These are phyloP conservation scores for Inga laurina DNA, from an alignment of 306 rosid species.

Conservation along the genomic window DNA sequence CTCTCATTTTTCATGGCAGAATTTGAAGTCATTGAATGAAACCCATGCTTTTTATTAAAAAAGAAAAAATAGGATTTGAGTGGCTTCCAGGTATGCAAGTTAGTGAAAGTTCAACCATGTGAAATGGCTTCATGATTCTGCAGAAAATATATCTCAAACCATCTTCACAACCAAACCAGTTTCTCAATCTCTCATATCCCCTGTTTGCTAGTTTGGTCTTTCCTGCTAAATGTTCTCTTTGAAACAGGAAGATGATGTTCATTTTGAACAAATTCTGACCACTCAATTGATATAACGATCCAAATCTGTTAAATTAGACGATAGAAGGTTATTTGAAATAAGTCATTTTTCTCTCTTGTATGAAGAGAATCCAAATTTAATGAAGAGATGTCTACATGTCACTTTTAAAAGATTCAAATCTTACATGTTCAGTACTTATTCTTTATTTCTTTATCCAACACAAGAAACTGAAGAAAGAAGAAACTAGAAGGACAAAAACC, in stretches of 20 bases:
- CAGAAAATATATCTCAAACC: not conserved
- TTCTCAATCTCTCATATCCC: not conserved
- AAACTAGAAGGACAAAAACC: not conserved
- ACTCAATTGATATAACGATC: not conserved
- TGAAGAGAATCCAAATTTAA: not conserved
- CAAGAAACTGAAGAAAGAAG: not conserved
- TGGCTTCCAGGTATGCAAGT: not conserved
- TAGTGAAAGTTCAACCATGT: not conserved
- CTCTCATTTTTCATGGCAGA: conserved; percentile 7
- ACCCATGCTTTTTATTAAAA: not conserved
- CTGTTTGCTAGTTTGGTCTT: not conserved
- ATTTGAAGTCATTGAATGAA: not conserved
- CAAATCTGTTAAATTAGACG: not conserved
- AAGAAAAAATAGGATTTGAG: not conserved
- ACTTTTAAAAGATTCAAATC: not conserved
- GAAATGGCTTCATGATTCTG: not conserved
- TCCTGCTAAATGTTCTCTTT: not conserved
- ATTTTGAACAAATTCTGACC: not conserved
- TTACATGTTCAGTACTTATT: not conserved
- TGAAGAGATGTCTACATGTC: not conserved
- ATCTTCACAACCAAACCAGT: not conserved
- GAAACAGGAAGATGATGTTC: not conserved
- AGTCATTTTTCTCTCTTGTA: not conserved
- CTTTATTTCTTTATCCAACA: not conserved
- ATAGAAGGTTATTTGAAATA: not conserved